phyloP scores from a whole-genome alignment of 2,329 filamentous ascomycete genomes.

The Gaeumannomyces sp. region DNA sequence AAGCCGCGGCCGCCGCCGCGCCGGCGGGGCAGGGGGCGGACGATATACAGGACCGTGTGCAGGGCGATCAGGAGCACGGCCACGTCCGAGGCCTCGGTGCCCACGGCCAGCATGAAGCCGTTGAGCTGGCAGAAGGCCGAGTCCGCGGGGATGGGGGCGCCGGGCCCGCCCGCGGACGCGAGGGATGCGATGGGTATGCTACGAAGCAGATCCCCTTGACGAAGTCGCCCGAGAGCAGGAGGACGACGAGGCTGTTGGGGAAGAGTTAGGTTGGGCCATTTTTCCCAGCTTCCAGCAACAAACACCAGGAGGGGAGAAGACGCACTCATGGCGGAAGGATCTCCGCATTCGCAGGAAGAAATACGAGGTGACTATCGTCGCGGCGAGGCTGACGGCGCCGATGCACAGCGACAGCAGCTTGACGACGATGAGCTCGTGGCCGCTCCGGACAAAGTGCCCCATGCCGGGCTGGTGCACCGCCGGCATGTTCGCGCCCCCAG shows the following conservation, averaged over 20 bases:
- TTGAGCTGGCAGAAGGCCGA: conserved; percentile 60
- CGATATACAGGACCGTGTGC: conserved; percentile 67
- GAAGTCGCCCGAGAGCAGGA: conserved; percentile 67
- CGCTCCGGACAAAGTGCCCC: not conserved
- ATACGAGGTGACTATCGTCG: conserved; percentile 53
- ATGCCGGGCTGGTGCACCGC: not conserved
- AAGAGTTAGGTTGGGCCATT: conserved; percentile 14
- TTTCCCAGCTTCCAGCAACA: not conserved
- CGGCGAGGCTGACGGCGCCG: conserved; percentile 47
- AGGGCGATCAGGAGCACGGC: conserved; percentile 67
- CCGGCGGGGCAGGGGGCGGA: conserved; percentile 40
- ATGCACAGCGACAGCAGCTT: conserved; percentile 32
- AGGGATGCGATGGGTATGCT: conserved; percentile 55
- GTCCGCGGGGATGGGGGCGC: conserved; percentile 41
- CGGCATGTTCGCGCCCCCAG: not conserved
- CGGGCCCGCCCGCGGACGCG: conserved; percentile 15
- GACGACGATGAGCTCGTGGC: not conserved
- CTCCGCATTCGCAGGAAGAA: conserved; percentile 71
- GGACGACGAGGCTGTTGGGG: conserved; percentile 58
- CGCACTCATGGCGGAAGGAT: conserved; percentile 67
- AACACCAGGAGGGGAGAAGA: conserved; percentile 13
- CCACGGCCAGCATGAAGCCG: conserved; percentile 61
- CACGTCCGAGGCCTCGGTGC: conserved; percentile 66
- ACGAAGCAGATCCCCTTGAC: conserved; percentile 65
- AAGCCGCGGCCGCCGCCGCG: conserved; percentile 54